Evolutionary conservation across 148 eudicot species (phyloP).

Genomic region (Rhododendron henanense): DNA sequence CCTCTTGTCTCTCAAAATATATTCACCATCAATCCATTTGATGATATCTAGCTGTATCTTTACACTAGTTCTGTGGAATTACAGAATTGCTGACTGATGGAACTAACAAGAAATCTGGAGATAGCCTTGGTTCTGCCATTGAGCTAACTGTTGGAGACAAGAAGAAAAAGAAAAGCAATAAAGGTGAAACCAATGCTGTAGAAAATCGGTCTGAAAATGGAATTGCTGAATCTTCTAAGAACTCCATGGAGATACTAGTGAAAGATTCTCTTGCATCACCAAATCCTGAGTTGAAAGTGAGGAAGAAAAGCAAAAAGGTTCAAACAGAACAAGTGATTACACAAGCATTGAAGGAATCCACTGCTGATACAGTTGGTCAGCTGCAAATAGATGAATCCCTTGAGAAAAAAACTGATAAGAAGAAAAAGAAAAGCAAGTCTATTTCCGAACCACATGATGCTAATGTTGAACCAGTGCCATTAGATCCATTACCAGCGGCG

Average conservation of each 20-base stretch:
- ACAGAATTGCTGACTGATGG: conserved; percentile 12
- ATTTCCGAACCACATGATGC: conserved; percentile 19
- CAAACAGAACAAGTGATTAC: conserved; percentile 13
- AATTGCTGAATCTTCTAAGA: conserved; percentile 14
- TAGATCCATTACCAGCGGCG: conserved; percentile 4
- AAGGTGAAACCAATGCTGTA: neutral
- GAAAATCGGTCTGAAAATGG: neutral
- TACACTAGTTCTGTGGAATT: neutral
- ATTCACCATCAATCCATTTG: neutral
- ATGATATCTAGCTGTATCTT: neutral
- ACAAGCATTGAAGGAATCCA: conserved; percentile 4
- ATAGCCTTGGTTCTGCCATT: neutral
- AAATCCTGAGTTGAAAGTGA: conserved; percentile 27
- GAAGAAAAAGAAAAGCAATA: conserved; percentile 35
- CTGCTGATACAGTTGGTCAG: conserved; percentile 13
- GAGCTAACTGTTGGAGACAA: conserved; percentile 20
- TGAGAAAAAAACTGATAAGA: conserved; percentile 50
- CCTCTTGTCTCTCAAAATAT: neutral
- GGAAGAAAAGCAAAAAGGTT: conserved; percentile 28
- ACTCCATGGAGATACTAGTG: conserved; percentile 9
- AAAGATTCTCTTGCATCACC: conserved; percentile 15
- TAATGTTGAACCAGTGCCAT: conserved; percentile 14
- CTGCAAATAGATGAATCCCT: conserved; percentile 5
- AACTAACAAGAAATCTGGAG: conserved; percentile 9
- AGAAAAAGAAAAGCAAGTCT: conserved; percentile 39